Conservation (phyloP, 2,329 filamentous ascomycete genomes). For the Botrytis deweyae region DNA sequence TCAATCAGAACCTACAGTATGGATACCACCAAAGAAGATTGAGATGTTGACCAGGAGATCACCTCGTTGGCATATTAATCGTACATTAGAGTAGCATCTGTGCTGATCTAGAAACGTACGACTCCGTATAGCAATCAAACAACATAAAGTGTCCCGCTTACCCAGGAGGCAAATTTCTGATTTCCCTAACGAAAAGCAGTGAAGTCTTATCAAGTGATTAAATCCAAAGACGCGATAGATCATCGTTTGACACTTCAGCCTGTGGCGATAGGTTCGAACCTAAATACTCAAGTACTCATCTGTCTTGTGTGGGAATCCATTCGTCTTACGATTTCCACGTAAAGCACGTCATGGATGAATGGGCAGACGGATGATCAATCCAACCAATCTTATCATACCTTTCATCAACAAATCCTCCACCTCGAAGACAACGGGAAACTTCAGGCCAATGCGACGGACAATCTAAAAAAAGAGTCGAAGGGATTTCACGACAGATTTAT, state of each 20-base stretch:
- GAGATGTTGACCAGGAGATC: conserved; percentile 7
- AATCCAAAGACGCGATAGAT: background rate
- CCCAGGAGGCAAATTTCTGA: background rate
- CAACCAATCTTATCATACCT: background rate
- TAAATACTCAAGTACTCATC: background rate
- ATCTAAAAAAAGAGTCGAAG: background rate
- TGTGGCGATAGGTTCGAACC: background rate
- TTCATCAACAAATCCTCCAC: background rate
- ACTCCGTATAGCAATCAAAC: background rate
- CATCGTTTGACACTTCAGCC: background rate
- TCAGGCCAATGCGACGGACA: background rate
- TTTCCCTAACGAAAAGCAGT: background rate
- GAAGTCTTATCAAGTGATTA: background rate
- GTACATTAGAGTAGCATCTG: background rate
- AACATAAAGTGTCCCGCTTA: background rate
- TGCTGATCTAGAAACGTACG: background rate
- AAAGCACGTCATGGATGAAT: background rate
- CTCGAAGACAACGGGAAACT: background rate
- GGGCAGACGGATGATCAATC: background rate
- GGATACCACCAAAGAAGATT: background rate
- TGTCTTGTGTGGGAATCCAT: background rate
- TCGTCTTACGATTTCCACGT: background rate
- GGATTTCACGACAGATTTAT: background rate
- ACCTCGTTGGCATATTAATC: background rate
- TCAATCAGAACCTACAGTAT: background rate